phyloP scores from a whole-genome alignment of 768 basidiomycete genomes.

The Clitopilus passeckerianus region DNA sequence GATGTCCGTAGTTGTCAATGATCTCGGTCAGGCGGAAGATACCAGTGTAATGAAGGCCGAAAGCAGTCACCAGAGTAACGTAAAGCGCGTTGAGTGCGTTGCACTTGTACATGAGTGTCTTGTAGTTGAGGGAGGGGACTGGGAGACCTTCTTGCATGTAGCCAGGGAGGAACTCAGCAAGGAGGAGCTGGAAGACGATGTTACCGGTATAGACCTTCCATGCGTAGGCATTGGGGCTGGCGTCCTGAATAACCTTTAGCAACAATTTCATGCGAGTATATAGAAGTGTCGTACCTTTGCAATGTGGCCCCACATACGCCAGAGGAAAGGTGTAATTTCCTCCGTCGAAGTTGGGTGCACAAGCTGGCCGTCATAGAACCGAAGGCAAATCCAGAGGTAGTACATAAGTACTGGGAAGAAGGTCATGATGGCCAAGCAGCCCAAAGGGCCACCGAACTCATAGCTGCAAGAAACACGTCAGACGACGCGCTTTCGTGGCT shows the following conservation, averaged over 20 bases:
- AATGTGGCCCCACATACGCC: conserved; percentile 82
- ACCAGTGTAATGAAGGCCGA: conserved; percentile 67
- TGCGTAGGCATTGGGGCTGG: conserved; percentile 83
- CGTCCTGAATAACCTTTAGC: conserved; percentile 57
- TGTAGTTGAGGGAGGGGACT: conserved; percentile 90
- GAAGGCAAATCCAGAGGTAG: conserved; percentile 96
- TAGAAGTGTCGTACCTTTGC: conserved; percentile 46
- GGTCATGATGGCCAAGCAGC: conserved; percentile 89
- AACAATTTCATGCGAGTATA: not conserved
- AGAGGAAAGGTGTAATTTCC: conserved; percentile 74
- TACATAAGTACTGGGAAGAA: conserved; percentile 96
- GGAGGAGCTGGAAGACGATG: conserved; percentile 82
- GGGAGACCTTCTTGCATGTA: conserved; percentile 94
- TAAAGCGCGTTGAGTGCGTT: conserved; percentile 88
- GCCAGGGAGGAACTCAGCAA: conserved; percentile 89
- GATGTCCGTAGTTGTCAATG: conserved; percentile 92
- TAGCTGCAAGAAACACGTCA: conserved; percentile 47
- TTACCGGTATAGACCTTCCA: conserved; percentile 89
- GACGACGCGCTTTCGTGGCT: not conserved
- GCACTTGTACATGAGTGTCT: conserved; percentile 93
- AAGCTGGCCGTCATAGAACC: conserved; percentile 89
- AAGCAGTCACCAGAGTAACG: conserved; percentile 71
- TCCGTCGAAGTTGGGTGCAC: conserved; percentile 62
- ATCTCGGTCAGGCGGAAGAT: conserved; percentile 91
- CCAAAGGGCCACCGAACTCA: conserved; percentile 95